A percentile compares a stretch with the other conserved stretches of the same genome.
Evolutionary conservation across 2,329 filamentous ascomycete genomes (phyloP).

Genomic region (Paraconiothyrium brasiliense): DNA sequence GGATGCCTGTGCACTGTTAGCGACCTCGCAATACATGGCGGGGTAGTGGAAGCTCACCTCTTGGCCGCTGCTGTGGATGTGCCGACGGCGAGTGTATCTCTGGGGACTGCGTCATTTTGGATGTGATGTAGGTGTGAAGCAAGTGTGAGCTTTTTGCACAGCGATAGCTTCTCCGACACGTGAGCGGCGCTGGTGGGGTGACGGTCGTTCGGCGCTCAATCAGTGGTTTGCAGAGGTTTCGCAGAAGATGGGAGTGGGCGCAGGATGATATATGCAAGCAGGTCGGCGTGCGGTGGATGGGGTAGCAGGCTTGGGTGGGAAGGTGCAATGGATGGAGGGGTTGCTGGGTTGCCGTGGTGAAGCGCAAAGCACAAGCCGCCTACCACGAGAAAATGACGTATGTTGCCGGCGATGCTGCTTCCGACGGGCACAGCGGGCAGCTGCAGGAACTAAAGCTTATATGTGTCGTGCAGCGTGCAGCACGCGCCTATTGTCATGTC

Average conservation of each 20-base stretch:
- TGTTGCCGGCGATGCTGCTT: background rate
- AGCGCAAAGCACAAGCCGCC: conserved; percentile 9
- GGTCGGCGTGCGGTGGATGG: background rate
- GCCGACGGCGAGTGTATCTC: conserved; percentile 46
- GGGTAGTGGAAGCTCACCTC: conserved; percentile 42
- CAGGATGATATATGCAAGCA: background rate
- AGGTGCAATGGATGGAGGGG: conserved; percentile 19
- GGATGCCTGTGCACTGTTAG: conserved; percentile 72
- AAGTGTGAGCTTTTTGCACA: conserved; percentile 8
- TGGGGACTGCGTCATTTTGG: conserved; percentile 48
- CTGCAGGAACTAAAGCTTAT: conserved; percentile 17
- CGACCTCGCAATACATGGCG: background rate
- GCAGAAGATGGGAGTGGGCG: background rate
- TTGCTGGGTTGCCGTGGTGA: conserved; percentile 9
- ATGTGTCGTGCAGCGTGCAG: conserved; percentile 9
- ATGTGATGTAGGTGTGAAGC: conserved; percentile 17
- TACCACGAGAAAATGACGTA: conserved; percentile 13
- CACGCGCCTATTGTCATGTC: background rate
- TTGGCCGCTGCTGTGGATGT: conserved; percentile 54
- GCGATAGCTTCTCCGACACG: conserved; percentile 14
- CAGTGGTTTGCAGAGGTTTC: background rate
- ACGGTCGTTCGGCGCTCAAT: conserved; percentile 9
- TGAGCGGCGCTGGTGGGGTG: conserved; percentile 20
- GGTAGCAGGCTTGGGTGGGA: conserved; percentile 23
- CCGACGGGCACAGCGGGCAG: conserved; percentile 3